These are phyloP conservation scores for Mycena rosella DNA, from an alignment of 768 basidiomycete genomes.

Conservation along the genomic window DNA sequence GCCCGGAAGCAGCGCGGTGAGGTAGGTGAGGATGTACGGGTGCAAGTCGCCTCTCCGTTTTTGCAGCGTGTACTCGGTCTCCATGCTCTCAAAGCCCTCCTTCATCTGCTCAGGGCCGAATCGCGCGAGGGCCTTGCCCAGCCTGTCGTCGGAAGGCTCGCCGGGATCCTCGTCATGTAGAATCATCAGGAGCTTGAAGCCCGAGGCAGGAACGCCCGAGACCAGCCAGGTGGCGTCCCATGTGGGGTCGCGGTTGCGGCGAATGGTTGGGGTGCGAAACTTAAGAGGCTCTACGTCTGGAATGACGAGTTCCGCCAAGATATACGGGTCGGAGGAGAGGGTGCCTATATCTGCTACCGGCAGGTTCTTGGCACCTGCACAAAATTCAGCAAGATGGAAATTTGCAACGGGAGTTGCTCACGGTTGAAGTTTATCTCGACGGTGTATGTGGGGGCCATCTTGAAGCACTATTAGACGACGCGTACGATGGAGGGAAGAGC, in stretches of 20 bases:
- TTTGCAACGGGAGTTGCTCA: no score
- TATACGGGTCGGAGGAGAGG: conserved; percentile 41
- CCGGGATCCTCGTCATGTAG: conserved; percentile 41
- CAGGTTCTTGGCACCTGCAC: conserved; percentile 35
- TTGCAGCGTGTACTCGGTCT: conserved; percentile 47
- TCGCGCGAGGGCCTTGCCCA: conserved; percentile 39
- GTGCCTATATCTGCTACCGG: conserved; percentile 39
- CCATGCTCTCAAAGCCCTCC: conserved; percentile 35
- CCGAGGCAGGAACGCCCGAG: conserved; percentile 35
- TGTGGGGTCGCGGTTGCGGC: conserved; percentile 36
- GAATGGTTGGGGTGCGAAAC: conserved; percentile 40
- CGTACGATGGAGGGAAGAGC: no score
- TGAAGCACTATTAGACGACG: no score
- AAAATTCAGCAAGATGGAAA: no score
- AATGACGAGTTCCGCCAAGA: conserved; percentile 31
- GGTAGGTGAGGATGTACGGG: conserved; percentile 43
- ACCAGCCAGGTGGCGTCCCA: conserved; percentile 39
- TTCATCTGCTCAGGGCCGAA: conserved; percentile 43
- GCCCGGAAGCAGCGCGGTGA: conserved; percentile 41
- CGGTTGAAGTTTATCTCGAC: no score
- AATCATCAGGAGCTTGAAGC: conserved; percentile 37
- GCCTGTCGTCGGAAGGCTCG: conserved; percentile 31
- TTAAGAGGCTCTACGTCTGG: conserved; percentile 31
- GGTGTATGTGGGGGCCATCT: conserved; percentile 5
- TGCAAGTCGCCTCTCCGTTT: conserved; percentile 47